Base-by-base conservation (phyloP, 2,329 filamentous ascomycete species). In the Colletotrichum tropicale region DNA sequence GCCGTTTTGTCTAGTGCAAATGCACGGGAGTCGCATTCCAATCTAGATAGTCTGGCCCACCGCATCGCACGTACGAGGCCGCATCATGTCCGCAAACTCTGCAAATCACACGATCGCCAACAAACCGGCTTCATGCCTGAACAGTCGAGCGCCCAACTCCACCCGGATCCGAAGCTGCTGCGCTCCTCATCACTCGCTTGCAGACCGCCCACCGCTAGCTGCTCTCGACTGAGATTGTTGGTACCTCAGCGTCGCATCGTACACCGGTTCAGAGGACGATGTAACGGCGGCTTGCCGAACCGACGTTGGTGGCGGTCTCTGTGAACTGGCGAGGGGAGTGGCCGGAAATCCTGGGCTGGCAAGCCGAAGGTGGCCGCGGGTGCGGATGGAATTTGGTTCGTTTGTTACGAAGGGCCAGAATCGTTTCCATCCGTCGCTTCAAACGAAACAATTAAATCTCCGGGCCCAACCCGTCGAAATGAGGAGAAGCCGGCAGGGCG, bases 391-490 rank as follows among this genome's bases (percentile, higher is more conserved):
- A 28, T n/a, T 13, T 48, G 64, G 70, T 38, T 32, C 24, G 43
- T 69, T 68, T 68, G 56, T 26, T 10, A 21, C 18, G 48, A 34
- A 58, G 21, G 58, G 16, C 43, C 58, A 61, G 10, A 9, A 38
- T 36, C 32, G 56, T 34, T 18, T 67, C 15, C 56, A 30, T 32
- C 61, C 55, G 24, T 60, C 66, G 24, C 8, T 62, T 52, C 69
- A 75, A 75, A 75, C 62, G 69, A 75, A 75, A 67, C 73, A 73
- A 72, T 21, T 73, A 75, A 69, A 69, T 73, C 70, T 74, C 74
- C 74, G 70, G 70, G 28, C 48, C 36, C 56, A 52, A 60, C 21
- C 38, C 64, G 28, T 28, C 18, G 64, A 73, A 32, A 58, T 34
- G 70, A 43, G 56, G 55, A 64, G 55, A 21, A 55, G 55, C 38